phyloP scores from a whole-genome alignment of 2,329 filamentous ascomycete genomes.

The Cercospora zeae-maydis region DNA sequence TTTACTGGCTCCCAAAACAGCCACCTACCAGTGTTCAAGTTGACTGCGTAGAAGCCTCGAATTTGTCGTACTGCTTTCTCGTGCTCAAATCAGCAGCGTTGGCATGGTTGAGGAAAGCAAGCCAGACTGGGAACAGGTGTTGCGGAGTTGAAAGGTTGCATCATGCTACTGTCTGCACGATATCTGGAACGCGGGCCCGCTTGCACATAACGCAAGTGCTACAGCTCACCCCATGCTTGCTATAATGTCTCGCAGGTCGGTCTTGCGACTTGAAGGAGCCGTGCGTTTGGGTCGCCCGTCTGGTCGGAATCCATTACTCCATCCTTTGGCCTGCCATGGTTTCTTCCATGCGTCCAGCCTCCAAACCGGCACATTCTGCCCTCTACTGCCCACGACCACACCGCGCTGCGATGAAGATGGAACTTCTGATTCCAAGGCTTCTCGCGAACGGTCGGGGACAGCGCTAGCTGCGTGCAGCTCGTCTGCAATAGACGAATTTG shows the following conservation, averaged over 20 bases:
- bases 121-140: not conserved
- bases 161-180: not conserved
- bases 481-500: not conserved
- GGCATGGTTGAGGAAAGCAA: not conserved
- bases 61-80: no score
- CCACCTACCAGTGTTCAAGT: not conserved
- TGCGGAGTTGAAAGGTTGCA: not conserved
- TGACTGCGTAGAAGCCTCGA: not conserved
- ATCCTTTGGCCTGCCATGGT: not conserved
- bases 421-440: not conserved
- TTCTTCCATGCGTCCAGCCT: not conserved
- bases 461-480: not conserved
- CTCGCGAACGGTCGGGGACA: not conserved
- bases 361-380: not conserved
- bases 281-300: not conserved
- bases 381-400: not conserved
- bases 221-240: not conserved
- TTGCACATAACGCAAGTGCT: not conserved
- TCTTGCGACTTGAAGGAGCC: not conserved
- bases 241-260: not conserved
- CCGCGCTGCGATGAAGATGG: not conserved
- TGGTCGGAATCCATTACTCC: constrained; percentile 1
- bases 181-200: not conserved
- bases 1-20: no score
- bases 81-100: not conserved